phyloP scores from a whole-genome alignment of 176 grass and related monocot genomes.

The Eragrostis curvula region DNA sequence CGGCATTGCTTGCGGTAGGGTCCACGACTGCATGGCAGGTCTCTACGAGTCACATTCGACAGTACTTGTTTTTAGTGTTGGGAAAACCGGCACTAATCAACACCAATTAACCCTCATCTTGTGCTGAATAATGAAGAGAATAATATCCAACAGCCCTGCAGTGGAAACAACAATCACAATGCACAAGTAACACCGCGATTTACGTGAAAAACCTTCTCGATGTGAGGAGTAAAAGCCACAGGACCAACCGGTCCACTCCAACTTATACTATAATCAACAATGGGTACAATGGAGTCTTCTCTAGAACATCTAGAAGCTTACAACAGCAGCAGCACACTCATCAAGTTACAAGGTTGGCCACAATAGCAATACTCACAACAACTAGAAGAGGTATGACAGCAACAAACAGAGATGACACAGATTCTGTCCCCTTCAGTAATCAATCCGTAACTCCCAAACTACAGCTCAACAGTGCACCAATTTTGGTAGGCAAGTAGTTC shows the following conservation, averaged over 20 bases:
- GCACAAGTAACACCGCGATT: neutral
- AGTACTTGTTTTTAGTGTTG: too few relatives aligned
- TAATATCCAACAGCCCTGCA: too few relatives aligned
- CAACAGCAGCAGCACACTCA: neutral
- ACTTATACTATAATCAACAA: neutral
- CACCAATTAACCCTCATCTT: too few relatives aligned
- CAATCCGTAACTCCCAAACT: too few relatives aligned
- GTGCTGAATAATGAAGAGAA: too few relatives aligned
- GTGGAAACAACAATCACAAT: too few relatives aligned
- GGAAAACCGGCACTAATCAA: too few relatives aligned
- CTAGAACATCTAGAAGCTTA: neutral
- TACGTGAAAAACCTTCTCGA: neutral
- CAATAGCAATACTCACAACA: neutral
- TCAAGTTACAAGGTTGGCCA: neutral
- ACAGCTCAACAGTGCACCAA: neutral
- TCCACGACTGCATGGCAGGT: too few relatives aligned
- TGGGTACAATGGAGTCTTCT: neutral
- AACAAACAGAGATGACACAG: neutral
- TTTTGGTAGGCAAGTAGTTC: neutral
- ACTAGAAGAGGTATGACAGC: neutral
- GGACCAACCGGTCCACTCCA: neutral
- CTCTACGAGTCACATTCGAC: too few relatives aligned
- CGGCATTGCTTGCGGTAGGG: too few relatives aligned
- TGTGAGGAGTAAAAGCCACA: neutral
- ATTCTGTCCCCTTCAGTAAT: neutral